Base-by-base conservation (phyloP, 1,139 yeast genomes). In the Taphrina flavorubra region DNA sequence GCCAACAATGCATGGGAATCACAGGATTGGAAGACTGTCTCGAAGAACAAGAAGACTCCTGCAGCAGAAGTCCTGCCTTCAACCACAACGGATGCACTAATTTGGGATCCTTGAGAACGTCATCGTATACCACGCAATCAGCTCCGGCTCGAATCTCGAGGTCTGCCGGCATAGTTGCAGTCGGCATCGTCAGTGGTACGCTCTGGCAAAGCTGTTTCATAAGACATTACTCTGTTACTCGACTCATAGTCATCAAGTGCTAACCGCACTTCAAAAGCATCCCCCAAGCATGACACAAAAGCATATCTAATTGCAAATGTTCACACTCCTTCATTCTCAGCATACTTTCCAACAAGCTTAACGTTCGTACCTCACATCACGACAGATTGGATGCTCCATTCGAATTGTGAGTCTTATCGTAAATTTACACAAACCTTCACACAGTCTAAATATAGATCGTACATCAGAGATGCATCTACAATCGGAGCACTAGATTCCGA, bases 11-110 rank as follows among this genome's bases (percentile, higher is more conserved):
- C 47, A n/a, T 63, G 61, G 61, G 36, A 40, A 8, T 20, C n/a
- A 25, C 42, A 40, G 11, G 67, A 63, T 13, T 63, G 67, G 67
- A 39, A 44, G 39, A 63, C 67, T 18, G 61, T 63, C 40, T 31
- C 49, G 18, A 63, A 63, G 39, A 36, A 34, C 14, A 63, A 63
- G 46, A 63, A 63, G 61, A 18, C n/a, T 11, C 39, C 51, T 16
- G n/a, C 51, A 1, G 42, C 16, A 8, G 51, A 18, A 36, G 51
- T 34, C 8, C 47, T 51, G 16, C 36, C 49, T 18, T 55, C 47
- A 8, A 16, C 56, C 14, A 42, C 31, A 6, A 46, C 51, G 36
- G 51, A 53, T 7, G 56, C 55, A 18, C 39, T 63, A 20, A 63
- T 63, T 2, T 63, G 67, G 67, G 67, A 63, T 11, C 25, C 25